Evolutionary conservation across 2,329 filamentous ascomycete species (phyloP), one percentile per base, ranked within the genome.

Genomic region (Aspergillus candidus): DNA sequence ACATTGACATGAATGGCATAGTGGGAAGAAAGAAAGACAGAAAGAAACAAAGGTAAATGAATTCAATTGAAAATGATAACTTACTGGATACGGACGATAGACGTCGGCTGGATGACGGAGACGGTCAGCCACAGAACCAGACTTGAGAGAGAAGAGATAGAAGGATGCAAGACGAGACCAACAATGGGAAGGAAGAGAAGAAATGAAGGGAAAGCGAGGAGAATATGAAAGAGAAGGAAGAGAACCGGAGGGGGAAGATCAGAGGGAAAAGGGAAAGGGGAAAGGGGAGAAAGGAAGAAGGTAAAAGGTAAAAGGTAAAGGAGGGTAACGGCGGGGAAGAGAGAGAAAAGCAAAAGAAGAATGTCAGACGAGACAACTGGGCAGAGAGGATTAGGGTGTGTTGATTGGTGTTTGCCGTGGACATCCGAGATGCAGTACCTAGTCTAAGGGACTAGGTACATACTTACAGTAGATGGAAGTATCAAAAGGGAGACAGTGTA

Each of bases 81-180:
- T 69, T 67, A 72, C 69, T 67, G 70, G 65, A 53, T 63, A 60
- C 51, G 69, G 69, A 50, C 69, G 69, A 62, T 72, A 72, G 43
- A 71, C 67, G 69, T 72, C 69, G 50, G 68, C 69, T 69, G 57
- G 39, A 51, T 46, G 48, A 43, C 49, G 55, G 40, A 39, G 41
- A 18, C 18, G 32, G 38, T 40, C 40, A 45, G 36, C 42, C 13
- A 50, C 48, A 13, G 36, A 39, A 50, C 46, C 41, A 33, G 37
- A 45, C 3, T 7, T 18, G 18, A 6, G 38, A 37, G 41, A 22
- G 35, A 17, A 38, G 43, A 32, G 33, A 22, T 13, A 36, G 12
- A 11, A 22, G 4, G 18, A 18, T 18, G 17, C 39, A 18, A 39
- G 22, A 18, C 18, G 22, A 10, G 22, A 27, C 8, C 8, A 10